Conservation (phyloP, 2,329 filamentous ascomycete genomes). For the Phaeosphaeria sp. region DNA sequence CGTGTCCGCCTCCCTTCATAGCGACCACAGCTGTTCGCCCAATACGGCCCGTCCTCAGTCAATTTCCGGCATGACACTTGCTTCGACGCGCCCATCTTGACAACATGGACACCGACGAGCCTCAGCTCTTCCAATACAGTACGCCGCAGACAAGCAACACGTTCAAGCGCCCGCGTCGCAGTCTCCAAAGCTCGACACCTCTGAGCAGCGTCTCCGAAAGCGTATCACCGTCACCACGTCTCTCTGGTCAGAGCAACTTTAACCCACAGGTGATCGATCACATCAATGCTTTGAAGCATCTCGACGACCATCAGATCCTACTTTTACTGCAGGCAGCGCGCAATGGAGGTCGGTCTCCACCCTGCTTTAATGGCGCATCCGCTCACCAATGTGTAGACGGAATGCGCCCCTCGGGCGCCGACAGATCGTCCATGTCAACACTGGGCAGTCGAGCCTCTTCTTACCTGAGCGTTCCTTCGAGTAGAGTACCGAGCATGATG, state of each 20-base stretch:
- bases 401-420: constrained; percentile 41
- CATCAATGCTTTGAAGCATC: constrained; percentile 49
- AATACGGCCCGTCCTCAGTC: constrained; percentile 38
- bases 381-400: constrained; percentile 40
- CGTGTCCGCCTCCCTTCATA: constrained; percentile 32
- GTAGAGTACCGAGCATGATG: constrained; percentile 46
- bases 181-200: constrained; percentile 45
- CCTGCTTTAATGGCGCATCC: constrained; percentile 13
- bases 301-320: constrained; percentile 49
- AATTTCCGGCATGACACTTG: constrained; percentile 47
- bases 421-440: constrained; percentile 46
- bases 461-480: constrained; percentile 47
- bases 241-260: constrained; percentile 40
- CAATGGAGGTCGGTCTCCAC: constrained; percentile 42
- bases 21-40: constrained; percentile 32
- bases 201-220: constrained; percentile 46
- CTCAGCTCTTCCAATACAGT: constrained; percentile 45
- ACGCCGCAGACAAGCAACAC: constrained; percentile 43
- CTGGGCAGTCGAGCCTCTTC: constrained; percentile 46
- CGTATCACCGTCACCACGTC: constrained; percentile 44
- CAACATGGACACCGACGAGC: constrained; percentile 49
- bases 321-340: constrained; percentile 46
- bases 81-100: constrained; percentile 34
- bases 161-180: constrained; percentile 48
- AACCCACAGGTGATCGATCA: constrained; percentile 48